Evolutionary conservation across 2,329 filamentous ascomycete species (phyloP).

Genomic region (Stagonosporopsis rhizophila): DNA sequence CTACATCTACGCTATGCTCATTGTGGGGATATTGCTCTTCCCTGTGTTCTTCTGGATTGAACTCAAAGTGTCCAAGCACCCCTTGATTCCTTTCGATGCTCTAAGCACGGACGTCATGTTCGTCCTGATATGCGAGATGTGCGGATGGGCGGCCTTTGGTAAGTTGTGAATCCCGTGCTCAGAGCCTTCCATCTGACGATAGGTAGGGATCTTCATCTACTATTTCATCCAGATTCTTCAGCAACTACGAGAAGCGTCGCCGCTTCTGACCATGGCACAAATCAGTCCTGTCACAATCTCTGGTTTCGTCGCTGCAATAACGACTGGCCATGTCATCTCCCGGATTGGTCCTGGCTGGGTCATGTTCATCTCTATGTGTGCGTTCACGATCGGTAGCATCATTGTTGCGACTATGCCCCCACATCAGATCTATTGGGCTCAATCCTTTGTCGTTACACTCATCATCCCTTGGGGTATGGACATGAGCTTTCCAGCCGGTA

Average conservation of each 20-base stretch:
- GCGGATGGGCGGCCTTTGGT: conserved; percentile 48
- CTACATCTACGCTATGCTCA: conserved; percentile 64
- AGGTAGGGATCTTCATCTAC: conserved; percentile 38
- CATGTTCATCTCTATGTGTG: conserved; percentile 43
- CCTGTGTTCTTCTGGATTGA: conserved; percentile 63
- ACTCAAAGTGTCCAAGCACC: conserved; percentile 53
- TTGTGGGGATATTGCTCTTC: conserved; percentile 64
- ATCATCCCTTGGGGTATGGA: conserved; percentile 52
- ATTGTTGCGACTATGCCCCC: conserved; percentile 52
- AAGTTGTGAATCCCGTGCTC: conserved; percentile 3
- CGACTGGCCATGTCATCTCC: conserved; percentile 41
- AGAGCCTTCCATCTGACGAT: not conserved
- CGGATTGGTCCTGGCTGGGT: conserved; percentile 37
- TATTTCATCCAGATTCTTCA: conserved; percentile 44
- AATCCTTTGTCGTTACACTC: conserved; percentile 42
- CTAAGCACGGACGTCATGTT: conserved; percentile 60
- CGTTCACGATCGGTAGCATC: conserved; percentile 46
- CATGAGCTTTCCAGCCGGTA: conserved; percentile 52
- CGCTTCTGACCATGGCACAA: conserved; percentile 39
- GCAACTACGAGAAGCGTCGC: conserved; percentile 30
- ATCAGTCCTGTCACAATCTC: conserved; percentile 36
- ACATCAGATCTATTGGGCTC: conserved; percentile 54
- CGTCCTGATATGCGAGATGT: conserved; percentile 62
- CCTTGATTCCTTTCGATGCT: conserved; percentile 65
- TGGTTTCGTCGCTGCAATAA: conserved; percentile 43